These are phyloP conservation scores for Ophiostoma himal-ulmi DNA, from an alignment of 2,329 filamentous ascomycete species.

Conservation along the genomic window DNA sequence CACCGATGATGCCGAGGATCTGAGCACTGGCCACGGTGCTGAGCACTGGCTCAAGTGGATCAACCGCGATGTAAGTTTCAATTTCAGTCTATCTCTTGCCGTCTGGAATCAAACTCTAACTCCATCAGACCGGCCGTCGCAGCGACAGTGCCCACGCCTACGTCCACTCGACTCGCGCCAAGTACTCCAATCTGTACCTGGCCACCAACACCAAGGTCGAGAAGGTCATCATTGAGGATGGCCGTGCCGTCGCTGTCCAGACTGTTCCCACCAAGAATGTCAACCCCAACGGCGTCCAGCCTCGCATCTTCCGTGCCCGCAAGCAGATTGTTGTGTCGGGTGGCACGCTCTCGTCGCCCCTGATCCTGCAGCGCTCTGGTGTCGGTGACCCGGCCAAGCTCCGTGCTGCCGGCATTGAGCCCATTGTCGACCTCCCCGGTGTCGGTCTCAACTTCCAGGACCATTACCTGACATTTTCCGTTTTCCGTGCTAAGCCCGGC, in stretches of 20 bases:
- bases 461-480: conserved; percentile 66
- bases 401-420: conserved; percentile 60
- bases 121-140: conserved; percentile 56
- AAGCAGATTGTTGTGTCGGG: conserved; percentile 70
- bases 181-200: conserved; percentile 65
- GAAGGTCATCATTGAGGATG: conserved; percentile 68
- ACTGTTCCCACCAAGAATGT: conserved; percentile 59
- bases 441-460: conserved; percentile 74
- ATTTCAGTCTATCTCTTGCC: background rate
- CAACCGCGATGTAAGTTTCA: conserved; percentile 14
- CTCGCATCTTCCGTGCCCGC: conserved; percentile 56
- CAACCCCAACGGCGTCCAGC: conserved; percentile 44
- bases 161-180: conserved; percentile 66
- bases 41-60: conserved; percentile 79
- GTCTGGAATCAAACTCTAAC: background rate
- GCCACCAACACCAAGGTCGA: conserved; percentile 72
- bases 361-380: conserved; percentile 70
- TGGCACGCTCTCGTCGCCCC: conserved; percentile 66
- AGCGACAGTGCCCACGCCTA: conserved; percentile 74
- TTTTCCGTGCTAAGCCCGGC: conserved; percentile 66
- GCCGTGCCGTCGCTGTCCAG: conserved; percentile 63
- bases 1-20: conserved; percentile 71
- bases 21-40: conserved; percentile 62
- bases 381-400: conserved; percentile 69
- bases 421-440: conserved; percentile 63